Evolutionary conservation across 495 filamentous ascomycete genomes (phyloP).

Genomic region (Aspergillus wentii): DNA sequence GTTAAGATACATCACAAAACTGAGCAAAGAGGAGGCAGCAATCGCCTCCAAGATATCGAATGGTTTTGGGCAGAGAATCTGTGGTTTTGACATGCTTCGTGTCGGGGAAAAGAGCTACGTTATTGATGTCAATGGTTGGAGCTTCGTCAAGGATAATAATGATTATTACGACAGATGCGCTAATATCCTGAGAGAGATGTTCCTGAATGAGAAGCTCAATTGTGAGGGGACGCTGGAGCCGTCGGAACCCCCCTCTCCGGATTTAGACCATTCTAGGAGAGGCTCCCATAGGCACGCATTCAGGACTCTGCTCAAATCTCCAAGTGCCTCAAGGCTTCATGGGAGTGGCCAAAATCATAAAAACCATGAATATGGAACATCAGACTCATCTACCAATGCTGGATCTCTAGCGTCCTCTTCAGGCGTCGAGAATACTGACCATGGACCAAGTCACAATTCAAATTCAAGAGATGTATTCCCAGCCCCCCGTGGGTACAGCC

Average conservation of each 20-base stretch:
- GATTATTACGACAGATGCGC: slow-evolving; percentile 95
- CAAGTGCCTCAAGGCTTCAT: slow-evolving; percentile 58
- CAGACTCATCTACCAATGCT: slow-evolving; percentile 39
- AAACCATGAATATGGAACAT: slow-evolving; percentile 26
- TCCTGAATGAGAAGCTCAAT: slow-evolving; percentile 67
- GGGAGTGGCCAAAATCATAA: slow-evolving; percentile 39
- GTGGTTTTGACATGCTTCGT: slow-evolving; percentile 92
- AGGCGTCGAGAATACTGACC: slow-evolving; percentile 35
- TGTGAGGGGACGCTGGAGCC: slow-evolving; percentile 36
- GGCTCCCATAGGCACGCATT: slow-evolving; percentile 42
- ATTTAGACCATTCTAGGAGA: slow-evolving; percentile 27
- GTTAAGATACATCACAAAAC: slow-evolving; percentile 84
- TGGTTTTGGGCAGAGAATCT: slow-evolving; percentile 91
- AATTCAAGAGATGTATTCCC: slow-evolving; percentile 19
- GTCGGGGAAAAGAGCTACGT: slow-evolving; percentile 88
- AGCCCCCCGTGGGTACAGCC: slow-evolving; percentile 20
- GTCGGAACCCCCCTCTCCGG: slow-evolving; percentile 26
- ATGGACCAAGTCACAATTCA: slow-evolving; percentile 13
- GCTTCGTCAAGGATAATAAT: slow-evolving; percentile 99
- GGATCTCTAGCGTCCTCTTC: slow-evolving; percentile 48
- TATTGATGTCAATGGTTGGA: slow-evolving; percentile 99
- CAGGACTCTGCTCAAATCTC: slow-evolving; percentile 58
- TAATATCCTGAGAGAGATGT: slow-evolving; percentile 78
- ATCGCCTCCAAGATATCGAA: slow-evolving; percentile 88
- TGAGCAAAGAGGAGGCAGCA: slow-evolving; percentile 73